These are phyloP conservation scores for Corymbia calophylla DNA, from an alignment of 441 rosid species.

Conservation along the genomic window DNA sequence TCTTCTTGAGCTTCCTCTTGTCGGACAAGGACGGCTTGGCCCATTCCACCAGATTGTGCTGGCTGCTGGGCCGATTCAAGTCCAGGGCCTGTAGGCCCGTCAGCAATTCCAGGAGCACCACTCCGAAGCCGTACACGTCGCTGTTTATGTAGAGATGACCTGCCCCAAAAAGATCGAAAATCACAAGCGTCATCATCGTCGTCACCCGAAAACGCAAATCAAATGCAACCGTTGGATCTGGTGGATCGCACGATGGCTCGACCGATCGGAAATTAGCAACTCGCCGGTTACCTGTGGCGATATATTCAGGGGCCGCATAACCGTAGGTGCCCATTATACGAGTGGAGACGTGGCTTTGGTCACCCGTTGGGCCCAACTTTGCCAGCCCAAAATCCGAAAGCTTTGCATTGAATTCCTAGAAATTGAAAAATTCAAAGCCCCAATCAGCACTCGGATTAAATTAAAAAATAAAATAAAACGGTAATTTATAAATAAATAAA, in stretches of 20 bases:
- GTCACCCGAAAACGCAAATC: neutral
- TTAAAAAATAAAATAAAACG: neutral
- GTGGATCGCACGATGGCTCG: neutral
- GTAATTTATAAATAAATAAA: fast-evolving
- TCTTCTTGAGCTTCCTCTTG: slow-evolving; percentile 44
- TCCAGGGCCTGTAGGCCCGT: slow-evolving; percentile 68
- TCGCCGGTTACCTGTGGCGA: slow-evolving; percentile 49
- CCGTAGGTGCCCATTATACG: slow-evolving; percentile 76
- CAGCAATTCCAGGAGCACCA: slow-evolving; percentile 67
- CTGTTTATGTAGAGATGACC: slow-evolving; percentile 82
- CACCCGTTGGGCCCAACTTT: slow-evolving; percentile 62
- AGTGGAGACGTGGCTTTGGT: slow-evolving; percentile 67
- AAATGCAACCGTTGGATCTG: neutral
- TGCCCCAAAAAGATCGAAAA: neutral
- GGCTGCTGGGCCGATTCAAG: slow-evolving; percentile 30
- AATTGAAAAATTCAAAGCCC: neutral
- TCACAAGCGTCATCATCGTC: fast-evolving
- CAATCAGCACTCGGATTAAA: neutral
- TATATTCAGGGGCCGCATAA: slow-evolving; percentile 84
- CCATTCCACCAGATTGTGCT: slow-evolving; percentile 59
- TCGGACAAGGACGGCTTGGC: slow-evolving; percentile 35
- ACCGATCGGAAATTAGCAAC: neutral
- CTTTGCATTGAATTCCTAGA: slow-evolving; percentile 58
- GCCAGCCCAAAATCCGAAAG: slow-evolving; percentile 92
- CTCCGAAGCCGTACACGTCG: slow-evolving; percentile 92